These are phyloP conservation scores for Kurtzmaniella cleridarum DNA, from an alignment of 805 yeast genomes.

Conservation along the genomic window DNA sequence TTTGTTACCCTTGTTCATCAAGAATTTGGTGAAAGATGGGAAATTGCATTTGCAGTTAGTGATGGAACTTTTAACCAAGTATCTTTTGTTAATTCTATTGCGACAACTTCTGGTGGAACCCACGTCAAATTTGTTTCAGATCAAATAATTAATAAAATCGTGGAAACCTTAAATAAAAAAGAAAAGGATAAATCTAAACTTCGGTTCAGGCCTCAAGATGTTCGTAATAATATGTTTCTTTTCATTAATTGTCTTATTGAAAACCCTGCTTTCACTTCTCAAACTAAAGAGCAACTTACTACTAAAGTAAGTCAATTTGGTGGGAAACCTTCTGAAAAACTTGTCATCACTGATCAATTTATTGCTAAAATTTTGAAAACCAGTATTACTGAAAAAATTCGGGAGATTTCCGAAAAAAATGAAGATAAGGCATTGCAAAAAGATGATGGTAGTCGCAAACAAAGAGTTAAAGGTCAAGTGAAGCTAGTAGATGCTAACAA, in stretches of 20 bases:
- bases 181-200: constrained; percentile 63
- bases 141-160: constrained; percentile 71
- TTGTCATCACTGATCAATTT: constrained; percentile 70
- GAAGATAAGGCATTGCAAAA: constrained; percentile 84
- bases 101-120: constrained; percentile 96
- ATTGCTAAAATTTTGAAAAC: constrained; percentile 66
- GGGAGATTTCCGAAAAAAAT: constrained; percentile 80
- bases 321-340: constrained; percentile 52
- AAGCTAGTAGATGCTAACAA: constrained; percentile 93
- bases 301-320: constrained; percentile 88
- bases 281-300: constrained; percentile 92
- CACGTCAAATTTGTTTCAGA: constrained; percentile 86
- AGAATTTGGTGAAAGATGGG: constrained; percentile 86
- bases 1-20: constrained; percentile 63
- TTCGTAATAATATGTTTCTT: constrained; percentile 82
- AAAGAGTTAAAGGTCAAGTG: constrained; percentile 80
- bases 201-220: constrained; percentile 81
- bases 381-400: constrained; percentile 63
- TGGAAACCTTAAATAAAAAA: constrained; percentile 57
- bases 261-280: constrained; percentile 96
- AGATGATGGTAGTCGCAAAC: constrained; percentile 81
- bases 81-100: constrained; percentile 95
- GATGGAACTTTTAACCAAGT: constrained; percentile 90
- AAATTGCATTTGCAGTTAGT: constrained; percentile 88
- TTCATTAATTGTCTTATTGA: constrained; percentile 90